Conservation (phyloP, 345 rosid species). For the Camelina neglecta region DNA sequence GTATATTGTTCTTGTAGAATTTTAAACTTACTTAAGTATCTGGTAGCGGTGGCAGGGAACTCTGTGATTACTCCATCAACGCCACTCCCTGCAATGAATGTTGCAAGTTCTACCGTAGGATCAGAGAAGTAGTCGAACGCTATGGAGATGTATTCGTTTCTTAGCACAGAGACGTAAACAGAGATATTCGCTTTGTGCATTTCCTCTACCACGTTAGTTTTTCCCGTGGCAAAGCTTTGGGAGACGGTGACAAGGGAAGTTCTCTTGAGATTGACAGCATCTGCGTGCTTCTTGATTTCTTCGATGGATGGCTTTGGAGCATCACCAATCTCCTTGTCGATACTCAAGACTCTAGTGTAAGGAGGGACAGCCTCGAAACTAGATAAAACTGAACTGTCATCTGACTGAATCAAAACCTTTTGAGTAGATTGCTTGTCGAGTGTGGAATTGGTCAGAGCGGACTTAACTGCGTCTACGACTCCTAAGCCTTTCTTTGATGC, state of each 20-base stretch:
- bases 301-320: constrained; percentile 57
- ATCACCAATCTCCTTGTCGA: constrained; percentile 54
- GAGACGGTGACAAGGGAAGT: constrained; percentile 45
- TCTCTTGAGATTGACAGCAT: constrained; percentile 61
- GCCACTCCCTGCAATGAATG: constrained; percentile 50
- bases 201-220: constrained; percentile 56
- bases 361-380: constrained; percentile 52
- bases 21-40: constrained; percentile 66
- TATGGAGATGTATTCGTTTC: constrained; percentile 67
- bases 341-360: constrained; percentile 60
- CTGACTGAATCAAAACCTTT: constrained; percentile 77
- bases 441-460: constrained; percentile 65
- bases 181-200: constrained; percentile 69
- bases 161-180: constrained; percentile 63
- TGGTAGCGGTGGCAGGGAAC: constrained; percentile 77
- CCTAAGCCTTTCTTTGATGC: constrained; percentile 80
- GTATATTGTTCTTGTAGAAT: constrained; percentile 12
- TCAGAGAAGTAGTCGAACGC: constrained; percentile 76
- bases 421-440: constrained; percentile 73
- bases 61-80: constrained; percentile 80
- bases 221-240: constrained; percentile 48
- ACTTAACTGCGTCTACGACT: constrained; percentile 54
- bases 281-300: constrained; percentile 75
- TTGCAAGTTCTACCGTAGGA: constrained; percentile 71
- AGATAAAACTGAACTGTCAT: constrained; percentile 70